A percentile compares a stretch with the other conserved stretches of the same genome.
phyloP scores from a whole-genome alignment of 2,329 filamentous ascomycete genomes.

The Metarhizium guizhouense region DNA sequence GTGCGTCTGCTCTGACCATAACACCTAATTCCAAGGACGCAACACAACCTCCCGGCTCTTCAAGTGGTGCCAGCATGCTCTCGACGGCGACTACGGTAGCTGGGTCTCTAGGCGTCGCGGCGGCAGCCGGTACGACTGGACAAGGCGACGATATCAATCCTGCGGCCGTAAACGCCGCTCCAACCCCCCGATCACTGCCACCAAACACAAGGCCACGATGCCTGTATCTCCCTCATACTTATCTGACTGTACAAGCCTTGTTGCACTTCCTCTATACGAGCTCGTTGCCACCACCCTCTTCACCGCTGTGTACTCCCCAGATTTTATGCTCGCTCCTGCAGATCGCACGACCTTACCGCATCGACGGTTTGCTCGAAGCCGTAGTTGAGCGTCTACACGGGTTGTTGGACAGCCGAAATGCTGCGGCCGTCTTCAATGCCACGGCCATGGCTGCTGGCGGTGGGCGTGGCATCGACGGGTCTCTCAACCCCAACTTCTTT shows the following conservation, averaged over 20 bases:
- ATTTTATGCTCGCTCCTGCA: conserved; percentile 93
- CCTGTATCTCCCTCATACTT: conserved; percentile 87
- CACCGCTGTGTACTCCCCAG: conserved; percentile 81
- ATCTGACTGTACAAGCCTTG: conserved; percentile 79
- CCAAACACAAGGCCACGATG: conserved; percentile 67
- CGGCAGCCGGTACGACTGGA: conserved; percentile 19
- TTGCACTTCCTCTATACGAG: conserved; percentile 93
- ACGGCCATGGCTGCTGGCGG: conserved; percentile 96
- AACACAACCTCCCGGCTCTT: conserved; percentile 31
- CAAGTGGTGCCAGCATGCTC: conserved; percentile 32
- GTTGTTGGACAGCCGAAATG: conserved; percentile 84
- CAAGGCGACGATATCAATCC: conserved; percentile 33
- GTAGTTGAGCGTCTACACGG: conserved; percentile 86
- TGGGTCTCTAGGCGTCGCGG: conserved; percentile 23
- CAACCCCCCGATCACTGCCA: conserved; percentile 48
- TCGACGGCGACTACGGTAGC: conserved; percentile 21
- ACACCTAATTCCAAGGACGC: conserved; percentile 55
- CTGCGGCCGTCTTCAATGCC: conserved; percentile 94
- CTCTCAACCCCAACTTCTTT: conserved; percentile 54
- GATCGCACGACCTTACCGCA: conserved; percentile 82
- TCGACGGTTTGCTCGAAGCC: conserved; percentile 86
- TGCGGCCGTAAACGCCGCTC: conserved; percentile 40
- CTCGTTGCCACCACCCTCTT: conserved; percentile 66
- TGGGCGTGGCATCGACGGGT: conserved; percentile 69
- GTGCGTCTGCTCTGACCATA: conserved; percentile 80